Base-by-base conservation (phyloP, 805 yeast species). In the Ogataea trehaloabstinens region DNA sequence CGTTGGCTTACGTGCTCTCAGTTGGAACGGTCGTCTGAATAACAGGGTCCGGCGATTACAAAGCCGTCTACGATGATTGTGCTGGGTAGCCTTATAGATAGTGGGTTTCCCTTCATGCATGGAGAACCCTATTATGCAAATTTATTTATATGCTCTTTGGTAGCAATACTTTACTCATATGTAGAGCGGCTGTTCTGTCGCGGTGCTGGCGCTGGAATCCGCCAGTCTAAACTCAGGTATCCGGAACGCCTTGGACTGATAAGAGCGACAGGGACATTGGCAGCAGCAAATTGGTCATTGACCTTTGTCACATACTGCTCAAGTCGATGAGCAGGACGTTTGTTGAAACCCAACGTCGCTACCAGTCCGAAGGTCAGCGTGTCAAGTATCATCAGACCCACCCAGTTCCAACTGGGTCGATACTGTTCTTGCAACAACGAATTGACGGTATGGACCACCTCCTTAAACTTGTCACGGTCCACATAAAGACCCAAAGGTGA, bases 211-310 rank as follows among this genome's bases (percentile, higher is more conserved):
- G 48, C 61, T 1, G 80, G 78, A 3, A 80, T 61, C 46, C 73
- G 70, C 44, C 78, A 68, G 53, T 80, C 86, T 47, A 76, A 57
- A 11, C 83, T 75, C 5, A 80, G 56, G 54, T 71, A 80, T 1
- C 78, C 87, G 21, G 74, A 65, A 36, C 66, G 53, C 35, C 72
- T 51, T 1, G 85, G 85, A 4, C 75, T 66, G 1, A 82, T 66
- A 7, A 82, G 43, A 21, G 51, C 48, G 12, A 76, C 51, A 10
- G 59, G 62, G 27, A 52, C 45, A 4, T 41, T 42, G 19, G 41
- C 38, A 25, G 55, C 48, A 5, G 43, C 27, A 3, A 56, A 48
- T 4, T 29, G 35, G 3, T 35, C 31, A 41, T 75, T 75, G 12
- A 61, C 15, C 1, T 51, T 41, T 1, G 38, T 41, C 6, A 76